Base-by-base conservation (phyloP, 768 basidiomycete genomes). In the Sporobolomyces phaffii region DNA sequence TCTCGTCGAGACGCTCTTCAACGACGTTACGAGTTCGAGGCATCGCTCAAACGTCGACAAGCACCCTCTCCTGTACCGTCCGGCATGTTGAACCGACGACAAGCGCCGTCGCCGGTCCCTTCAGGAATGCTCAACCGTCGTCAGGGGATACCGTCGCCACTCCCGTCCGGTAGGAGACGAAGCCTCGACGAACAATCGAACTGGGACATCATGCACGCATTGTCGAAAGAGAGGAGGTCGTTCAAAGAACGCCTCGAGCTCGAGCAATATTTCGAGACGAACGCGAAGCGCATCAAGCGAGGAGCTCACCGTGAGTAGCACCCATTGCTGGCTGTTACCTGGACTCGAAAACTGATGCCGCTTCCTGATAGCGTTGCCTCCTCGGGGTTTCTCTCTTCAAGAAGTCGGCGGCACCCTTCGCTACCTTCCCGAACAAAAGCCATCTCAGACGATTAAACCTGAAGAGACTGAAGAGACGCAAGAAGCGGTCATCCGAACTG, bases 51-150 rank as follows among this genome's bases (percentile, higher is more conserved):
- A 17, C 38, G 40, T 31, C 54, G 54, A 28, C 38, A 43, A 29
- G 54, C 40, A 20, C 54, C 54, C n/a, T 56, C 54, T 31, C 38
- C 54, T 20, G n/a, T 56, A 9, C 54, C 54, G 26, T 56, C 54
- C 8, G 54, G 54, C 17, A 56, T 56, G 54, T 20, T 56, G 38
- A 41, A 41, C 41, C 54, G 54, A 18, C 54, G 54, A 28, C 38
- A 43, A 18, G 54, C 40, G 26, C 40, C 54, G 14, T 56, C 54
- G 8, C 24, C 54, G 8, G 38, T 56, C 17, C 54, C 54, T 41
- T 56, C 54, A 3, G 54, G 38, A n/a, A n/a, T 54, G n/a, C 38
- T 54, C 52, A 54, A 54, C 24, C 34, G 34, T 54, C 52, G 52
- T 28, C 28, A 9, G 5, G 29, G 48, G 24, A 8, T 40, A 13